Conservation (phyloP, 2,329 filamentous ascomycete species). For the Neodidymelliopsis sp. region DNA sequence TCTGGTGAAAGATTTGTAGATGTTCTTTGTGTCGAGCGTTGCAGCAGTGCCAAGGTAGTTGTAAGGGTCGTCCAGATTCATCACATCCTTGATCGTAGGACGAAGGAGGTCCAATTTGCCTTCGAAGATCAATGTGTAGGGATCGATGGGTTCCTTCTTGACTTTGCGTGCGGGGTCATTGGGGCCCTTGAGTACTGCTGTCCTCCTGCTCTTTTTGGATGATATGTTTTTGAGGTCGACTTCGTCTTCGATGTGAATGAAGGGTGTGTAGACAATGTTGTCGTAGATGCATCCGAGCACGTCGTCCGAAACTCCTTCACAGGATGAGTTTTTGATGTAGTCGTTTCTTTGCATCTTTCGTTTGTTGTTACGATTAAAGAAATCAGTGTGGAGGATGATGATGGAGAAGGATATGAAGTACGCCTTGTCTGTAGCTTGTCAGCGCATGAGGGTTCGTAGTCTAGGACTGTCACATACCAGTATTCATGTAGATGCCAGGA, state of each 20-base stretch:
- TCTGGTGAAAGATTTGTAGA: slow-evolving; percentile 89
- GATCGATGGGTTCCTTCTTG: slow-evolving; percentile 87
- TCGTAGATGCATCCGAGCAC: slow-evolving; percentile 97
- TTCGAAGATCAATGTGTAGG: slow-evolving; percentile 93
- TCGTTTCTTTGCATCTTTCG: slow-evolving; percentile 97
- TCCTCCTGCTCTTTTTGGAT: slow-evolving; percentile 74
- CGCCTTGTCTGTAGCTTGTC: slow-evolving; percentile 72
- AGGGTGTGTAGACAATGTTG: slow-evolving; percentile 97
- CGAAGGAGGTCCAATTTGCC: slow-evolving; percentile 82
- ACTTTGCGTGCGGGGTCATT: slow-evolving; percentile 71
- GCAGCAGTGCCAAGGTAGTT: slow-evolving; percentile 80
- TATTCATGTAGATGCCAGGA: slow-evolving; percentile 87
- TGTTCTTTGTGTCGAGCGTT: slow-evolving; percentile 78
- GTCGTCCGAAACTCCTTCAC: slow-evolving; percentile 91
- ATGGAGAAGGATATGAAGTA: slow-evolving; percentile 98
- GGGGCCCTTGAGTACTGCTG: slow-evolving; percentile 61
- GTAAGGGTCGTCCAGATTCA: slow-evolving; percentile 91
- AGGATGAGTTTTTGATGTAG: slow-evolving; percentile 92
- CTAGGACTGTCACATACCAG: slow-evolving; percentile 57
- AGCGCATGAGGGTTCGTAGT: slow-evolving; percentile 12
- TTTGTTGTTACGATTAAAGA: slow-evolving; percentile 99
- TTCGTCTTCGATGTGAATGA: slow-evolving; percentile 96
- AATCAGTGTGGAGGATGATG: slow-evolving; percentile 93
- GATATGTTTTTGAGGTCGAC: slow-evolving; percentile 78
- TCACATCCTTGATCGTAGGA: slow-evolving; percentile 88